Evolutionary conservation across 208 protist species (phyloP), one percentile per base, ranked within the genome.

Genomic region (Crithidia bombi): DNA sequence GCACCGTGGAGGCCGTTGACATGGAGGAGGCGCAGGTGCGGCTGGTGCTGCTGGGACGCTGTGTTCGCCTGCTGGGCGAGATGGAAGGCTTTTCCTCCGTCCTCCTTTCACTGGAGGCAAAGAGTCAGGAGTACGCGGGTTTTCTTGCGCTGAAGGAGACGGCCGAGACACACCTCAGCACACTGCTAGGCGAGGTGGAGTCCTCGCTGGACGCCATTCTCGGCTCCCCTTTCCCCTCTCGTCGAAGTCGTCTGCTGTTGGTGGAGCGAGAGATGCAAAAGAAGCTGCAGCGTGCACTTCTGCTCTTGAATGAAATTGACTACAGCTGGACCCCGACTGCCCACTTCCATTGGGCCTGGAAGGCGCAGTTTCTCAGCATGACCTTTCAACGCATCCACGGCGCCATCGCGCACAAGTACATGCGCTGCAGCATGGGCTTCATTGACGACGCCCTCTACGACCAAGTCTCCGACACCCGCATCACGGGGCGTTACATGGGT

Each of bases 271-370:
- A 75, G n/a, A 78, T 96, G 39, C 67, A 62, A 23, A 68, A 73
- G 23, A 89, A 87, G 36, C 44, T 94, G 50, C 81, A 84, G 65
- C 76, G 71, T 4, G 78, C 81, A 9, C n/a, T 96, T 19, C 56
- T 82, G 0, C 82, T 96, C 35, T 74, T 96, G 28, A 82, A 88
- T 52, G 87, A 94, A 51, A 78, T 96, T 35, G 91, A 96, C 64
- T 87, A 75, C 62, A 85, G 75, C 69, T 96, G 89, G 86, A 78
- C 80, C 5, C 89, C 91, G 26, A 81, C 64, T n/a, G 81, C 87
- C 21, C 47, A 65, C 36, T 82, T 93, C 38, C 89, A 96, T 61
- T 72, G 61, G 38, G 65, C 76, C 36, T 96, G 91, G 89, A 94
- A 94, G 70, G 36, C 75, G 49, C 46, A 70, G 25, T 89, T 96